A percentile compares a stretch with the other conserved stretches of the same genome.
Conservation (phyloP, 805 yeast genomes). For the Blastobotrys muscicola region DNA sequence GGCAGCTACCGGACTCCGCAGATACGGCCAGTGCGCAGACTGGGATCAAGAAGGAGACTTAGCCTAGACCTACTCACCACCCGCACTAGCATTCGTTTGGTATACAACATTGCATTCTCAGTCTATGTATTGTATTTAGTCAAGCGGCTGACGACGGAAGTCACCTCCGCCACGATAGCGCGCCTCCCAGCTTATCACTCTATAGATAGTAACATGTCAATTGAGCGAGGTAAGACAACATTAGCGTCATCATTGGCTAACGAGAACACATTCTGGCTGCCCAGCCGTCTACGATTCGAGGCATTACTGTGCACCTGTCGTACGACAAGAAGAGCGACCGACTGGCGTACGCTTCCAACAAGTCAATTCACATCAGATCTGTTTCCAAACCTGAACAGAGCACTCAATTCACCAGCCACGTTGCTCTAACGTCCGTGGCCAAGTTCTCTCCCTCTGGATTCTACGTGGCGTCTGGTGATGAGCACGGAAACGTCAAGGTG, state of each 20-base stretch:
- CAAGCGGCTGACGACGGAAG: too few species aligned
- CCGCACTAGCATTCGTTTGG: too few species aligned
- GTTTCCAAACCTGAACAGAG: constrained; percentile 43
- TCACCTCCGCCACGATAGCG: background rate
- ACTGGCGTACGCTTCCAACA: constrained; percentile 75
- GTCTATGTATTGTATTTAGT: too few species aligned
- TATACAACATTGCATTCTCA: too few species aligned
- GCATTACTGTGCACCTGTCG: constrained; percentile 59
- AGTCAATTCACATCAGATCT: constrained; percentile 64
- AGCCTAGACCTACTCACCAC: too few species aligned
- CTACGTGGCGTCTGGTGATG: constrained; percentile 88
- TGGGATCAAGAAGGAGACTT: too few species aligned
- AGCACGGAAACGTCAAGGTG: constrained; percentile 75
- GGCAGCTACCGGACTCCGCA: too few species aligned
- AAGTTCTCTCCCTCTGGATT: constrained; percentile 82
- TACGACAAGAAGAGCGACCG: constrained; percentile 62
- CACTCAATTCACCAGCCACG: constrained; percentile 68
- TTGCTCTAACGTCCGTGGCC: constrained; percentile 67
- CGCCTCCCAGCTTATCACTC: background rate
- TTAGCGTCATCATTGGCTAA: background rate
- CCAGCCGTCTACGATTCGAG: constrained; percentile 69
- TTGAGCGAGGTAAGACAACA: background rate
- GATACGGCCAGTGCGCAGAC: too few species aligned
- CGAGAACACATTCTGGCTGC: constrained; percentile 50
- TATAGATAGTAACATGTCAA: background rate